A percentile compares a stretch with the other conserved stretches of the same genome.
These are phyloP conservation scores for Fusarium euwallaceae DNA, from an alignment of 2,329 filamentous ascomycete species.

Conservation along the genomic window DNA sequence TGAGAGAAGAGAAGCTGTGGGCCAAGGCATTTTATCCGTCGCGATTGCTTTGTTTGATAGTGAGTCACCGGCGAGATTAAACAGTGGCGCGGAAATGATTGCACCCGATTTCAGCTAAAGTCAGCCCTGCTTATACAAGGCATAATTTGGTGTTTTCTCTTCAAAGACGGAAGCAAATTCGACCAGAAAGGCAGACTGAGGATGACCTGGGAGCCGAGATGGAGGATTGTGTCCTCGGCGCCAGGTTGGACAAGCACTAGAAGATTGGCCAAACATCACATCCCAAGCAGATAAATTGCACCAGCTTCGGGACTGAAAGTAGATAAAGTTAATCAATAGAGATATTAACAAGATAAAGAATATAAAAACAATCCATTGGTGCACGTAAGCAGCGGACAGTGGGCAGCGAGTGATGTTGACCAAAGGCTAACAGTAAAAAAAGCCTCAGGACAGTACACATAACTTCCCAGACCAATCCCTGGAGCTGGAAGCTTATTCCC, in stretches of 20 bases:
- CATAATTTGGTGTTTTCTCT: not conserved
- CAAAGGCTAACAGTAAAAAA: not conserved
- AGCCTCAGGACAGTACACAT: not conserved
- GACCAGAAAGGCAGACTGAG: not conserved
- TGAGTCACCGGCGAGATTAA: conserved; percentile 8
- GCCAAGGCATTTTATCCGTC: not conserved
- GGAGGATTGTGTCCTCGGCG: not conserved
- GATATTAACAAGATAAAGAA: not conserved
- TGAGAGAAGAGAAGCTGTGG: not conserved
- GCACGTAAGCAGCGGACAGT: not conserved
- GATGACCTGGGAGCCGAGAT: no score
- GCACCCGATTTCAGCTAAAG: not conserved
- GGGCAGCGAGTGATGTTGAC: not conserved
- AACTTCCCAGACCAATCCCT: not conserved
- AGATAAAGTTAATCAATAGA: not conserved
- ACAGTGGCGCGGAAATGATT: not conserved
- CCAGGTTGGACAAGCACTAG: not conserved
- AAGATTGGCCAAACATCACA: not conserved
- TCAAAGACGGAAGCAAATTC: no score
- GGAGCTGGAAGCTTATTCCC: not conserved
- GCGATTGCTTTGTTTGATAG: not conserved
- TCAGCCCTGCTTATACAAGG: not conserved
- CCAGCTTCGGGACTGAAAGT: not conserved
- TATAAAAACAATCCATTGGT: not conserved
- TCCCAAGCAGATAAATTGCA: not conserved